Base-by-base conservation (phyloP, 768 basidiomycete genomes). In the Boletus rubescentipes region DNA sequence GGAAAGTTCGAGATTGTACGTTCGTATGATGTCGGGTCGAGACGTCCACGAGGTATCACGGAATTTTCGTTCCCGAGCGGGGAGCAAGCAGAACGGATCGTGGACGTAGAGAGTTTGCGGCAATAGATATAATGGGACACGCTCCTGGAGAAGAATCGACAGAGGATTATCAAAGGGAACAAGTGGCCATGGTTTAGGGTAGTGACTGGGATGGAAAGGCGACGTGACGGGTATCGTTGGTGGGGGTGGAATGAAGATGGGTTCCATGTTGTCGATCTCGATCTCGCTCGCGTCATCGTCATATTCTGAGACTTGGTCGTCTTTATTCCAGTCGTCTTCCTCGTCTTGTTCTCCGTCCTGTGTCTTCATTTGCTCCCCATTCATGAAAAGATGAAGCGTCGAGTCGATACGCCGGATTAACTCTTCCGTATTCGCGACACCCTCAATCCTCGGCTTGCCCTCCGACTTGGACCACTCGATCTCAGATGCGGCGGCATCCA, bases 71-170 rank as follows among this genome's bases (percentile, higher is more conserved):
- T 43, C 0, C 23, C 15, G 7, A 16, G 67, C 67, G 29, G 52
- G 16, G 31, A 78, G 69, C 9, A 74, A 38, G 48, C 63, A 60
- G 57, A 67, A 77, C 0, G 78, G 77, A 51, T 79, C 78, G 50
- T 79, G 78, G 1, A 79, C 75, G 21, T 73, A 55, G 10, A 80
- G 65, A 18, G 60, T 75, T 59, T 72, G 54, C 0, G 79, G 79
- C 18, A 77, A 67, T 5, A 74, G 61, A 35, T 72, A 51, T 5
- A 67, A 51, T 0, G 74, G 70, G 31, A 77, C 59, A 5, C 65
- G 66, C 4, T 73, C 63, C 53, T 75, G 70, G 23, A 77, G 70
- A 12, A 47, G 38, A 16, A 59, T 5, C 35, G 71, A 61, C 8
- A 53, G 30, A 23, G 57, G 57, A 3, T 45, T 31, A 16, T 47